Evolutionary conservation across 176 grass and related monocot genomes (phyloP), one percentile per base, ranked within the genome.

Genomic region (Zoysia pacifica): DNA sequence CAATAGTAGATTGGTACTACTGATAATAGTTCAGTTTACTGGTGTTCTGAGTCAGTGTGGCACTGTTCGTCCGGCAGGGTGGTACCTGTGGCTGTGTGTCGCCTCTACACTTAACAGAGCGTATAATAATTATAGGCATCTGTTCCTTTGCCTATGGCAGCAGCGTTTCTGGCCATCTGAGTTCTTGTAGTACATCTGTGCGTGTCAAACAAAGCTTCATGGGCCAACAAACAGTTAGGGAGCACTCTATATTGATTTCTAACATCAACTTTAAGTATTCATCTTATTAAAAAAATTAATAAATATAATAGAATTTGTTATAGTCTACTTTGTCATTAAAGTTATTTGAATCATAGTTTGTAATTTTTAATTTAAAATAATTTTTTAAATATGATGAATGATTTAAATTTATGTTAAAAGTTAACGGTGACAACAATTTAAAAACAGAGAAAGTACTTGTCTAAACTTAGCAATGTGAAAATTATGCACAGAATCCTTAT

Each of bases 1-100:
- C 9, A 37, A 13, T 6, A 12, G 39, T 42, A 37, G 11, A 66
- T 3, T 16, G 7, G 35, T 63, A 63, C 2, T 11, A 5, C 61
- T 0, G 1, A 1, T 2, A 39, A 4, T 20, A 10, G n/a, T 61
- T n/a, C 9, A 11, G 28, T 28, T 28, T 28, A 28, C 28, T 28
- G 28, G 28, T 28, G 28, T 28, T 28, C 28, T 28, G 28, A 28
- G 28, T 63, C 35, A 65, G 4, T 41, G 37, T 16, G 1, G 28
- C 28, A 74, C 76, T 80, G 48, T 72, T 62, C 59, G 2, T 65
- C 75, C n/a, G 65, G 37, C 55, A 48, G 54, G 54, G 18, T 71
- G 54, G 38, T 78, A 77, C 65, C 82, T 77, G 74, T 28, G 28
- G 28, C 28, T 28, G 28, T 28, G 28, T 59, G 82, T 71, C 82